Conservation (phyloP, 2,329 filamentous ascomycete genomes). For the Monosporascus sp. region DNA sequence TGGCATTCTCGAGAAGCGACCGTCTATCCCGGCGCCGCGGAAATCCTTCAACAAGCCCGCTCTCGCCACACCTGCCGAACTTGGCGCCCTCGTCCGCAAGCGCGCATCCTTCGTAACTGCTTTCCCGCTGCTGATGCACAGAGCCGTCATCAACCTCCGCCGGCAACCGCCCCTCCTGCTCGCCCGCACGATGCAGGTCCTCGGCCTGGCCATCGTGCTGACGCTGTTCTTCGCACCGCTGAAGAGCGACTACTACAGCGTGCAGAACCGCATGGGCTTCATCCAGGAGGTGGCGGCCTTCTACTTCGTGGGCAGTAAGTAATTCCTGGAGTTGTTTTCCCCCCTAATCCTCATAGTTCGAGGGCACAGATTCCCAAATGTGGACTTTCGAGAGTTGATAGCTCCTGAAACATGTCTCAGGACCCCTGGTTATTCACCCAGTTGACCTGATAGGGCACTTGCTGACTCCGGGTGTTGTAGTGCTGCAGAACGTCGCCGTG, state of each 20-base stretch:
- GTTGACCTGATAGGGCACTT: too few relatives aligned
- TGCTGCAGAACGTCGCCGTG: constrained; percentile 73
- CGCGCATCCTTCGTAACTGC: constrained; percentile 57
- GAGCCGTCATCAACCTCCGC: constrained; percentile 64
- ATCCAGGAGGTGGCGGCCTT: constrained; percentile 67
- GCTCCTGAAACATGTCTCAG: too few relatives aligned
- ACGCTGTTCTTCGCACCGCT: constrained; percentile 68
- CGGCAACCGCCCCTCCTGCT: constrained; percentile 60
- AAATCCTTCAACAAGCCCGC: constrained; percentile 38
- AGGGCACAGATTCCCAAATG: too few relatives aligned
- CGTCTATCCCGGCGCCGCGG: constrained; percentile 25
- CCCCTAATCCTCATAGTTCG: too few relatives aligned
- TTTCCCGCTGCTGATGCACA: constrained; percentile 62
- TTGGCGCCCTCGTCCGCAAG: constrained; percentile 62
- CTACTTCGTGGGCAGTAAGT: constrained; percentile 60
- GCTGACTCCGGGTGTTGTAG: too few relatives aligned
- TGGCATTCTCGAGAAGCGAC: constrained; percentile 9
- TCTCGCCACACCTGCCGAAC: constrained; percentile 63
- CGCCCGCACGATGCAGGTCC: constrained; percentile 62
- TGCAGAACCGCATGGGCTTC: constrained; percentile 71
- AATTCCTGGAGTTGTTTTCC: too few relatives aligned
- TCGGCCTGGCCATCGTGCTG: constrained; percentile 58
- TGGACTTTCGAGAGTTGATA: too few relatives aligned
- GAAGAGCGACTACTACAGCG: constrained; percentile 60
- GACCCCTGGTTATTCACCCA: too few relatives aligned